Base-by-base conservation (phyloP, 163 green algal genomes). In the Scenedesmus sp. region DNA sequence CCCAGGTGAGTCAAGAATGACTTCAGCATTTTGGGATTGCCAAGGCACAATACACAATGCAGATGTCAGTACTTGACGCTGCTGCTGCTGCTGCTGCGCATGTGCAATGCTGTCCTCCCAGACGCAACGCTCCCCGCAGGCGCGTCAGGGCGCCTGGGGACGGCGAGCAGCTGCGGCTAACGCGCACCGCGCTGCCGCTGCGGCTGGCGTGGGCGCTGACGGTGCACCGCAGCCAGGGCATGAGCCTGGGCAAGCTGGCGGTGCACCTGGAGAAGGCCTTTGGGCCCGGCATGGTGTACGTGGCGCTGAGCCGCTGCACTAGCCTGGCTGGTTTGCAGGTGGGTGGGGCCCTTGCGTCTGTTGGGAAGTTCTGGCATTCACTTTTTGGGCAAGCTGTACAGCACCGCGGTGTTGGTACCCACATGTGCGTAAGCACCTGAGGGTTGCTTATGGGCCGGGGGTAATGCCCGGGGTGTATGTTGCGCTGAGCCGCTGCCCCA, bases 241-340 rank as follows among this genome's bases (percentile, higher is more conserved):
- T 88, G 84, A 88, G 60, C 60, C 57, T 88, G n/a, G 52, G n/a
- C 60, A 81, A 81, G 60, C 60, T 88, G 20, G 4, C 2, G 12
- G 84, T 88, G n/a, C 60, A 79, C 60, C 62, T 88, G 34, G 3
- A 34, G 16, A 2, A 18, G 2, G 62, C 84, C 0, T 88, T 88
- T 88, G 84, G 3, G 9, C 60, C 84, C 6, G 84, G 84, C 26
- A 88, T 88, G 84, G 84, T 88, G 84, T 88, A 88, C 64, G 84
- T 88, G 84, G 84, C n/a, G 34, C 84, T 88, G 84, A 82, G 60
- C 4, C 52, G 84, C 15, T 88, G 84, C 46, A 66, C 64, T 0
- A 88, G 84, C 70, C 23, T 79, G 70, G 70, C 70, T 1, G 70
- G 70, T 2, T 20, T 79, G 70, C 70, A 79, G 70, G 70, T 79